phyloP scores from a whole-genome alignment of 352 stramenopile species.

The Pythium rishiriense region DNA sequence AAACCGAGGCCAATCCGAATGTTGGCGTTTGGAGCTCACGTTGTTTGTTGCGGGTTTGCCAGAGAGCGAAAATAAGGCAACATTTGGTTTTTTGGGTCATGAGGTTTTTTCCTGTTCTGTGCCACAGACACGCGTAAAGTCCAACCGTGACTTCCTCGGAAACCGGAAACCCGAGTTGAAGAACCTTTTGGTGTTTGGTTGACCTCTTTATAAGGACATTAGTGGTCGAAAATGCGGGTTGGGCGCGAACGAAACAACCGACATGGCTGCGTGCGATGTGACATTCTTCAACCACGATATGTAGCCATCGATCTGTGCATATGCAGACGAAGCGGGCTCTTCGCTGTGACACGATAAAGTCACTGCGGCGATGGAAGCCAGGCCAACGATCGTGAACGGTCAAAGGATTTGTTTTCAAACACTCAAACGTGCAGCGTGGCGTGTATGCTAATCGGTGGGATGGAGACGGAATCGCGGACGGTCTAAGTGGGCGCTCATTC shows the following conservation, averaged over 20 bases:
- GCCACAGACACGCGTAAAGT: conserved; percentile 13
- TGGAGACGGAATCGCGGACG: neutral
- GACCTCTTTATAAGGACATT: neutral
- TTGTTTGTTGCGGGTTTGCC: neutral
- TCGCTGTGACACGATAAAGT: too few species aligned
- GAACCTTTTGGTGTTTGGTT: neutral
- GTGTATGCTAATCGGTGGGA: conserved; percentile 5
- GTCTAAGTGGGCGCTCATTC: conserved; percentile 22
- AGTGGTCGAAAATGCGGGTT: neutral
- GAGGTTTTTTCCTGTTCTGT: conserved; percentile 23
- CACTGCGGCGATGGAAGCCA: too few species aligned
- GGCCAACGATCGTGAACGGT: too few species aligned
- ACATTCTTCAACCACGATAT: neutral
- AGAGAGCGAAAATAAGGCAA: conserved; percentile 30
- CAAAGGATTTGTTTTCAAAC: too few species aligned
- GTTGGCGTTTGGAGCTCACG: conserved; percentile 13
- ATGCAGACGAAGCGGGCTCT: too few species aligned
- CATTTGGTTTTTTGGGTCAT: conserved; percentile 29
- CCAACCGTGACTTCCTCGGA: neutral
- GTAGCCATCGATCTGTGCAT: conserved; percentile 2
- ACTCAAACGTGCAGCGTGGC: too few species aligned
- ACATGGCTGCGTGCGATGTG: conserved; percentile 8
- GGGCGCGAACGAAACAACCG: conserved; percentile 4
- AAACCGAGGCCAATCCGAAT: conserved; percentile 1
- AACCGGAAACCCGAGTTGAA: neutral